Percentiles rank a stretch among this genome's conserved stretches.
Evolutionary conservation across 1,284 basidiomycete genomes (phyloP).

Genomic region (Puccinia novopanici): DNA sequence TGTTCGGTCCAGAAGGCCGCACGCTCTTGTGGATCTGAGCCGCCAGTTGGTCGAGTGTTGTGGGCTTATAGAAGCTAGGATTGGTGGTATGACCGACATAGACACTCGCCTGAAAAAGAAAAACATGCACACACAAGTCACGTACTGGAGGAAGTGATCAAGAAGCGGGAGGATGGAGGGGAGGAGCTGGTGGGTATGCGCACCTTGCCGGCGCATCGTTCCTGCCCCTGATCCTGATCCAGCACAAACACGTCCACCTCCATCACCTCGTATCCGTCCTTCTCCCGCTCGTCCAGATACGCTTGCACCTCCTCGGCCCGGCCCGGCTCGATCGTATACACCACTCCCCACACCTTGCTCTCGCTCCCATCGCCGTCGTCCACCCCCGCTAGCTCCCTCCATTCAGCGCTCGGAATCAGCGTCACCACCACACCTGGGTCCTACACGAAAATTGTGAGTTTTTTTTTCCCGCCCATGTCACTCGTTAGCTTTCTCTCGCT

Average conservation of each 20-base stretch:
- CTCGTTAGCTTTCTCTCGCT: background rate
- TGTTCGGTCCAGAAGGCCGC: slow-evolving; percentile 46
- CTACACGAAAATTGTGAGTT: background rate
- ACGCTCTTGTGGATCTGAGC: slow-evolving; percentile 15
- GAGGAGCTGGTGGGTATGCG: background rate
- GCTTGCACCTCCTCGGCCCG: slow-evolving; percentile 28
- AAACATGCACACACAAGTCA: background rate
- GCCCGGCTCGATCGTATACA: slow-evolving; percentile 41
- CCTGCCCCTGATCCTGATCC: slow-evolving; percentile 13
- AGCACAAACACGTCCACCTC: slow-evolving; percentile 21
- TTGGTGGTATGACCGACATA: slow-evolving; percentile 45
- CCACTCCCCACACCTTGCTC: slow-evolving; percentile 28
- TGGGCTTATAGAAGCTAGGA: slow-evolving; percentile 30
- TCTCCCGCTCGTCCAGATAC: slow-evolving; percentile 44
- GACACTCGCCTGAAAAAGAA: slow-evolving; percentile 17
- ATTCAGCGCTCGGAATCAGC: slow-evolving; percentile 36
- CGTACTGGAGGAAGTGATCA: background rate
- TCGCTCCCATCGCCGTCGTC: slow-evolving; percentile 7
- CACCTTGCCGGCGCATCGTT: slow-evolving; percentile 22
- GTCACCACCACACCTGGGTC: slow-evolving; percentile 44
- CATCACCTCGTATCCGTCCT: slow-evolving; percentile 48
- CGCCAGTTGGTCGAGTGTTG: slow-evolving; percentile 19
- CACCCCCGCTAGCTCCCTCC: slow-evolving; percentile 6
- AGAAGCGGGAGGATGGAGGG: background rate
- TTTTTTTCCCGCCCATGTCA: no score